Evolutionary conservation across 176 grass and related monocot genomes (phyloP).

Genomic region (Ensete ventricosum): DNA sequence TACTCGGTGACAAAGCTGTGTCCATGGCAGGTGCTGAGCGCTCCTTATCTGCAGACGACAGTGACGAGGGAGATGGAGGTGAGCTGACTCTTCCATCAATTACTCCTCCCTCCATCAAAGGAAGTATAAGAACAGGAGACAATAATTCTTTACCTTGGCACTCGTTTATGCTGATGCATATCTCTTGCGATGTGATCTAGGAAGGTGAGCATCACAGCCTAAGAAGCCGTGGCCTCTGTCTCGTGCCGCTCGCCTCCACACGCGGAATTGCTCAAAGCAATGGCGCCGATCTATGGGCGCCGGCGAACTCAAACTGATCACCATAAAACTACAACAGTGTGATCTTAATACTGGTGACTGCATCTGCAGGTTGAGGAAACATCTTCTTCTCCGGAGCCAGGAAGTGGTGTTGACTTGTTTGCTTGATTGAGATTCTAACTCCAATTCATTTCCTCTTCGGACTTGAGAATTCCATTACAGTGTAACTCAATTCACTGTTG

Average conservation of each 20-base stretch:
- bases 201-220: slow-evolving; percentile 62
- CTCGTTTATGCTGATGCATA: background rate
- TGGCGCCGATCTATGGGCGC: slow-evolving; percentile 95
- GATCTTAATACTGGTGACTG: background rate
- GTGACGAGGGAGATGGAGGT: slow-evolving; percentile 44
- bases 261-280: slow-evolving; percentile 73
- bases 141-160: background rate
- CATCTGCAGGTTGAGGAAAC: background rate
- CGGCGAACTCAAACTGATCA: slow-evolving; percentile 47
- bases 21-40: slow-evolving; percentile 55
- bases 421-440: background rate
- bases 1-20: background rate
- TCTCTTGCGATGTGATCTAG: slow-evolving; percentile 29
- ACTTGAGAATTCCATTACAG: too few relatives aligned
- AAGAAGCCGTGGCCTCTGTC: slow-evolving; percentile 71
- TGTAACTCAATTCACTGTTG: too few relatives aligned
- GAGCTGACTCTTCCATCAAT: slow-evolving; percentile 11
- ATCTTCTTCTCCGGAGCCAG: too few relatives aligned
- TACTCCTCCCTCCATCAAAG: too few relatives aligned
- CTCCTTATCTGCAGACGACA: slow-evolving; percentile 55
- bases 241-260: slow-evolving; percentile 60
- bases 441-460: too few relatives aligned
- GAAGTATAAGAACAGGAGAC: background rate
- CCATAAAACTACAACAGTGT: background rate
- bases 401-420: background rate